These are phyloP conservation scores for Dictyophora rubrovolvata DNA, from an alignment of 768 basidiomycete genomes.

Conservation along the genomic window DNA sequence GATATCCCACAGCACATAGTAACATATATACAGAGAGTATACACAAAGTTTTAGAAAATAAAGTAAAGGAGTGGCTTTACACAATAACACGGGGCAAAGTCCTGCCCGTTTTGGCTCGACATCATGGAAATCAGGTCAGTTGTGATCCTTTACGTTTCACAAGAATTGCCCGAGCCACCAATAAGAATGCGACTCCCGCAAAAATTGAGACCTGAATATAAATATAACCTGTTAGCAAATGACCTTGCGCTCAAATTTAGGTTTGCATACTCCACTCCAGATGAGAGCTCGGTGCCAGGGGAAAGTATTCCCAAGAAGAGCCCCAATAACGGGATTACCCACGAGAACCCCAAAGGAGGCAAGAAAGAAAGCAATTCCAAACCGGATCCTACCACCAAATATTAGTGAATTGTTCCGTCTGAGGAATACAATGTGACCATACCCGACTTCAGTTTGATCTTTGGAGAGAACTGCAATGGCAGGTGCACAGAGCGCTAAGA, in stretches of 20 bases:
- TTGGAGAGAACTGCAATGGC: slow-evolving; percentile 34
- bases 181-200: no score
- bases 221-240: not conserved
- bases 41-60: no score
- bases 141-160: no score
- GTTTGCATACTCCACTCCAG: slow-evolving; percentile 34
- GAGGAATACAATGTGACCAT: slow-evolving; percentile 19
- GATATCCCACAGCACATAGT: no score
- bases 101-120: no score
- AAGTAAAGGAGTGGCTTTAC: no score
- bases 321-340: slow-evolving; percentile 51
- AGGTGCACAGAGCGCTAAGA: slow-evolving; percentile 26
- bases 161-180: no score
- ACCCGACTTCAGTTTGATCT: slow-evolving; percentile 43
- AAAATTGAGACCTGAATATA: no score
- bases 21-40: no score
- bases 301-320: slow-evolving; percentile 39
- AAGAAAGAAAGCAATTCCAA: not conserved
- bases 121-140: no score
- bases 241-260: not conserved
- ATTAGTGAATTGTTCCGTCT: not conserved
- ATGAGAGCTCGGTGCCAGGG: slow-evolving; percentile 51
- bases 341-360: not conserved
- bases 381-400: not conserved
- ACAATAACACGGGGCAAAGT: no score